Evolutionary conservation across 106 monocot species (phyloP), one percentile per base, ranked within the genome.

Genomic region (Dendrobium officinale): DNA sequence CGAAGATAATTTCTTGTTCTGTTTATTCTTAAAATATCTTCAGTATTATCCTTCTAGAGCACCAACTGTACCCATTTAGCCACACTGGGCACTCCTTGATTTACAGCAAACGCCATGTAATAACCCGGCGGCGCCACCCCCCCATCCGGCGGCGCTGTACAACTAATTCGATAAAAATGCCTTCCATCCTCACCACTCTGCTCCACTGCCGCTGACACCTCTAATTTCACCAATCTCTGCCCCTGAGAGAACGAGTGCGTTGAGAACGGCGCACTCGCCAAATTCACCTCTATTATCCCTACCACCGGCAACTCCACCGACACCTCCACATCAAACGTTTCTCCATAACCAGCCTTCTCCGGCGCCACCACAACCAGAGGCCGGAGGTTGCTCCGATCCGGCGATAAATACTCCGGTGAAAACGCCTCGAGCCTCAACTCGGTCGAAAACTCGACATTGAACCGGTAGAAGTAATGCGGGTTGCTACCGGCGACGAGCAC

Each of bases 351-450:
- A 24, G 43, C 72, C 37, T 77, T 83, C 51, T 51, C 51, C 51
- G 51, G 51, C 51, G 51, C 10, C 13, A 51, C 13, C 51, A 45
- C 54, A 22, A 93, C 83, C 2, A 3, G 40, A 18, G 90, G 92
- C 75, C 88, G 82, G 5, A 93, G 78, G 58, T 85, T 86, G 0
- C 72, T 78, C 54, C 82, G 80, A 48, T 93, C 90, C 13, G 83
- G 5, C 9, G 51, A 51, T 77, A 93, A 64, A 45, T 93, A 93
- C 75, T 88, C 90, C 6, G 92, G 92, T 40, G 90, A 90, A 75
- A 92, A 92, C 43, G 92, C 92, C 40, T 92, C 92, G 6, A 93
- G 11, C 16, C 86, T 82, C 18, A 93, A 79, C 79, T 93, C 92
- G 6, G 90, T 93, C 20, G 92, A 88, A 77, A 93, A 93, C 58